These are phyloP conservation scores for Halocafeteria seosinensis DNA, from an alignment of 108 stramenopile genomes.

Conservation along the genomic window DNA sequence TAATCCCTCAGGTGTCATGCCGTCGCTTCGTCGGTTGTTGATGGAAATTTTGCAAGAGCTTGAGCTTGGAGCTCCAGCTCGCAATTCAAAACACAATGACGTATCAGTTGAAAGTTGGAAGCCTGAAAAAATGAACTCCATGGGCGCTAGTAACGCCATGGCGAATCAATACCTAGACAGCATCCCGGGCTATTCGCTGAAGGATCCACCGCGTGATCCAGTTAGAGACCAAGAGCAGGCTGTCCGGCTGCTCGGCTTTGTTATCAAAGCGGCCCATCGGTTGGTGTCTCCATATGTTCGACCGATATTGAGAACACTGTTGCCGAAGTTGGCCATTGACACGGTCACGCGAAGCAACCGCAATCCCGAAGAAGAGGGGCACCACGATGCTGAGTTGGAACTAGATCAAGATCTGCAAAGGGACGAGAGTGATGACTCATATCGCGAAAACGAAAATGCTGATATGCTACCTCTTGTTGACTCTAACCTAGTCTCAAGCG, in stretches of 20 bases:
- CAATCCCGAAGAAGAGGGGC: too few species aligned
- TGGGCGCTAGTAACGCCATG: too few species aligned
- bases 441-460: too few species aligned
- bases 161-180: too few species aligned
- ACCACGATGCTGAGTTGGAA: too few species aligned
- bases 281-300: background rate
- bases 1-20: conserved; percentile 3
- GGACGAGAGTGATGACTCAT: too few species aligned
- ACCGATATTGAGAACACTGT: background rate
- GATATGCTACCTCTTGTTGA: background rate
- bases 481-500: background rate
- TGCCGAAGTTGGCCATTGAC: background rate
- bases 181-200: too few species aligned
- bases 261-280: background rate
- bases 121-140: too few species aligned
- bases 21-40: background rate
- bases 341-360: too few species aligned
- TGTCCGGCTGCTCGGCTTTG: background rate
- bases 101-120: too few species aligned
- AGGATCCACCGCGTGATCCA: too few species aligned
- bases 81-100: background rate
- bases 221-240: background rate
- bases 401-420: too few species aligned
- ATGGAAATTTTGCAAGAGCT: background rate
- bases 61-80: background rate